Evolutionary conservation across 1,139 yeast genomes (phyloP), one percentile per base, ranked within the genome.

Genomic region (Meyerozyma elateridarum): DNA sequence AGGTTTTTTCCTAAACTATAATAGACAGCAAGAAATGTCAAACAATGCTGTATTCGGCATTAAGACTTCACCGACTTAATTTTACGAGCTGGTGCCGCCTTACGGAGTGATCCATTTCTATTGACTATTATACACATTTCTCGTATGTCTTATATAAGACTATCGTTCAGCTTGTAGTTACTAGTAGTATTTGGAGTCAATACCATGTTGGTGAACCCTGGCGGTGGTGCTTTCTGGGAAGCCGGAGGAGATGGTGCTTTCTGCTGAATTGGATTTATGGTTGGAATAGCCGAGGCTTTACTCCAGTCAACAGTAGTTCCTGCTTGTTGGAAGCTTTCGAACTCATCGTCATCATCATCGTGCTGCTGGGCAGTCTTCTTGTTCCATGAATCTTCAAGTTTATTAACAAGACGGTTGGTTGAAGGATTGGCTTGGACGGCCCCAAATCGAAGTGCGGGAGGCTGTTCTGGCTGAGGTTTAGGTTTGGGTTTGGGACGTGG

Each of bases 241-340:
- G 15, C 22, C 15, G 29, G 16, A 13, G 22, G 31, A n/a, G 19
- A 7, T 15, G 26, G 33, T 14, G 33, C n/a, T n/a, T n/a, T n/a
- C n/a, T n/a, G n/a, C n/a, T n/a, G n/a, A n/a, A n/a, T n/a, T n/a
- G n/a, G n/a, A n/a, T 28, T 11, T 28, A 21, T 11, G 21, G 18
- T 19, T 26, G 34, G 26, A 19, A n/a, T n/a, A n/a, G 28, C 30
- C 25, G 20, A 24, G 29, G 40, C 19, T 41, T 39, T 6, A 36
- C 36, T 34, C 49, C 57, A 6, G 41, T 34, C 22, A 6, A 34
- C 8, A 14, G 22, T 9, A 8, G 33, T 28, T 2, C 36, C 38
- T 4, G 58, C 59, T 39, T 48, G 52, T 32, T 58, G 64, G 40
- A 59, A 59, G 15, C 56, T 61, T 31, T 53, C 56, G 35, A 58